Evolutionary conservation across 2,329 filamentous ascomycete genomes (phyloP).

Genomic region (Simplicillium aogashimaense): DNA sequence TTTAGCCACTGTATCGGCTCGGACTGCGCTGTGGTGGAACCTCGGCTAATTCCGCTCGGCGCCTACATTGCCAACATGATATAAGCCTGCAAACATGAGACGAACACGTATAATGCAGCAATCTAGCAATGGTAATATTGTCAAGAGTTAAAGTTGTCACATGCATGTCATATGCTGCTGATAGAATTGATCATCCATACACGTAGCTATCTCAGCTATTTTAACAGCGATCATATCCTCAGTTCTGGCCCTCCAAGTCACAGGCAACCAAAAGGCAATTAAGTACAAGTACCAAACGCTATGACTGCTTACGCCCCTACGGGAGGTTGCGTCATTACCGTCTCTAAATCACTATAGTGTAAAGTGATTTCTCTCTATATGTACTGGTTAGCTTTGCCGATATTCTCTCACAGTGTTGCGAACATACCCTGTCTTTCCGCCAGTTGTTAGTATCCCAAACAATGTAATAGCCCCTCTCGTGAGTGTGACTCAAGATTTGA

Average conservation of each 20-base stretch:
- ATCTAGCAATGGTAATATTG: no score
- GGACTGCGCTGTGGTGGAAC: constrained; percentile 14
- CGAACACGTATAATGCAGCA: no score
- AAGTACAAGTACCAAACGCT: not conserved
- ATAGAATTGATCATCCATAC: no score
- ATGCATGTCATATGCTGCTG: not conserved
- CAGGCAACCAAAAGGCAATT: not conserved
- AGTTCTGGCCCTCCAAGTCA: not conserved
- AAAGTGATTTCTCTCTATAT: constrained; percentile 48
- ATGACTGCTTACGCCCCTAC: constrained; percentile 6
- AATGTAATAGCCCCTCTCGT: constrained; percentile 57
- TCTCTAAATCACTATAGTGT: constrained; percentile 53
- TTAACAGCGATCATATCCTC: no score
- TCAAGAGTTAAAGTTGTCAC: not conserved
- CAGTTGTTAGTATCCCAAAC: constrained; percentile 55
- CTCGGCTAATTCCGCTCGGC: constrained; percentile 18
- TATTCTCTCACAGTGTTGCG: not conserved
- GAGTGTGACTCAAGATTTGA: constrained; percentile 44
- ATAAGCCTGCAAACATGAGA: constrained; percentile 4
- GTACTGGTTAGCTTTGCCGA: constrained; percentile 7
- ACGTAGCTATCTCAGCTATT: no score
- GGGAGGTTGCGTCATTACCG: constrained; percentile 24
- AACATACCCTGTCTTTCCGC: constrained; percentile 52
- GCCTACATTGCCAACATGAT: not conserved
- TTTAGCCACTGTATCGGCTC: no score